Evolutionary conservation across 2,329 filamentous ascomycete species (phyloP), one percentile per base, ranked within the genome.

Genomic region (Microthyrium microscopicum): DNA sequence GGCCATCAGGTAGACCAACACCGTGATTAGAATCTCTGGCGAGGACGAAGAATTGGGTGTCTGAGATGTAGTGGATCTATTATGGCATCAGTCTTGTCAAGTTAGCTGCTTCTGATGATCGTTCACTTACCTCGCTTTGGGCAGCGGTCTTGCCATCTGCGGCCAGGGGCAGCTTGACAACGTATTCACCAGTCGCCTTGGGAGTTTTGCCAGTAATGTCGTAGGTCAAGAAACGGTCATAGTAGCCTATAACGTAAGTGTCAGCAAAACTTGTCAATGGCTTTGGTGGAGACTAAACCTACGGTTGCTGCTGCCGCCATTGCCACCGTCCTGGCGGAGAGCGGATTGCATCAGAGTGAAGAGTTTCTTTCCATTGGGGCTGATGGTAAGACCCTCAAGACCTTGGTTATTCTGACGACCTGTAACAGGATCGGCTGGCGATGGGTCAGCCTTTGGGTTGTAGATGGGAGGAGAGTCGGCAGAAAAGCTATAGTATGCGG

Each of bases 331-430:
- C 44, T 77, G 70, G 38, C 66, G 62, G 4, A 70, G 55, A 0
- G 75, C 73, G 2, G 69, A 71, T 48, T 84, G 77, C 16, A 80
- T 56, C 36, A 82, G 59, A 2, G 67, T 65, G 46, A 70, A 81
- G 8, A 82, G 56, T 2, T 60, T 68, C 39, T 68, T 70, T 7
- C 74, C 73, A 41, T 77, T 69, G 0, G 64, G 58, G 3, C 66
- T 70, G n/a, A 67, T 52, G 0, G 72, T 75, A 31, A 83, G 52
- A 0, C 71, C 76, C 51, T 83, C 77, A 31, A 82, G 69, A n/a
- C 77, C 77, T 48, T 80, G 75, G 50, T 83, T 83, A 50, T 83
- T 81, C 35, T 64, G 59, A 15, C 77, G 66, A 9, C 77, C 77
- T 1, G 64, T 64, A 2, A 62, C 58, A 1, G 73, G 70, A 41